These are phyloP conservation scores for Nannizzia gypsea DNA, from an alignment of 2,329 filamentous ascomycete species.

Conservation along the genomic window DNA sequence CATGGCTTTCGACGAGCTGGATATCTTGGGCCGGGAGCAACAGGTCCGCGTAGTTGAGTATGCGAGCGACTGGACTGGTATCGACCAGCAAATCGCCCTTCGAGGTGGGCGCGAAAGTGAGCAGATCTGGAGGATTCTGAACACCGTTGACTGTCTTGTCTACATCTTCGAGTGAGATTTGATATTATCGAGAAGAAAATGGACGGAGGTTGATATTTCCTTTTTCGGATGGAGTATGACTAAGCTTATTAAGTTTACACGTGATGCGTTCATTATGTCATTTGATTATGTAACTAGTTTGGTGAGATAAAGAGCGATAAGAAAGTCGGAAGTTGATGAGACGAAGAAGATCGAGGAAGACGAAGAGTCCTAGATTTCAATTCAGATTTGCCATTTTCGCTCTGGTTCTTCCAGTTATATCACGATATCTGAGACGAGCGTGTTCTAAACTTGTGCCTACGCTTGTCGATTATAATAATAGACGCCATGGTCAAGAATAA, in stretches of 20 bases:
- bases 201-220: not conserved
- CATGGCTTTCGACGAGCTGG: constrained; percentile 18
- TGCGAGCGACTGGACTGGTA: constrained; percentile 22
- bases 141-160: constrained; percentile 23
- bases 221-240: not conserved
- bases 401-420: too few relatives aligned
- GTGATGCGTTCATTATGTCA: not conserved
- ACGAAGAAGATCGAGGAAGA: not conserved
- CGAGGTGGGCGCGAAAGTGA: constrained; percentile 22
- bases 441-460: too few relatives aligned
- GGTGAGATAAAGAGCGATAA: not conserved
- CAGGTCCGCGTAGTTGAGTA: constrained; percentile 23
- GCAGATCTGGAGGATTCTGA: constrained; percentile 28
- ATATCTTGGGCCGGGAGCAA: constrained; percentile 20
- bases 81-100: constrained; percentile 22
- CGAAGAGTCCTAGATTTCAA: not conserved
- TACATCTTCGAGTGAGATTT: constrained; percentile 14
- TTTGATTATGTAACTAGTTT: not conserved
- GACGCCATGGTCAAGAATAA: constrained; percentile 11
- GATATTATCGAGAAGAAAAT: not conserved
- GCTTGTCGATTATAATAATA: not conserved
- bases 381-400: not conserved
- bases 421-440: too few relatives aligned
- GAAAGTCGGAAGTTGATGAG: not conserved
- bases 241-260: not conserved